A percentile compares a stretch with the other conserved stretches of the same genome.
These are phyloP conservation scores for Huntiella abstrusa DNA, from an alignment of 2,329 filamentous ascomycete genomes.

Conservation along the genomic window DNA sequence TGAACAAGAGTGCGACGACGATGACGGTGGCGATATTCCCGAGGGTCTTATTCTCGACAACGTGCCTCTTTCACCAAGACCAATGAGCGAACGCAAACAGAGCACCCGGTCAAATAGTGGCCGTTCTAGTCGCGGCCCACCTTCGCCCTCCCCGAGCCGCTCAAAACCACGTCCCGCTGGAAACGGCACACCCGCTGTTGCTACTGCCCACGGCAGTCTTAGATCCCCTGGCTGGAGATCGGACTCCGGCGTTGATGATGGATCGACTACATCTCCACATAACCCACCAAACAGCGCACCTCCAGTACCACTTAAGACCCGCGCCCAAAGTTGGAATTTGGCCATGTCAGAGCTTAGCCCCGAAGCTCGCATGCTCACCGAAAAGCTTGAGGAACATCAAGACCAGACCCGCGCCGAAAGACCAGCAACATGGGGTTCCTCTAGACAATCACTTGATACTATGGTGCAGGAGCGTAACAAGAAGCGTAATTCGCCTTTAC, in stretches of 20 bases:
- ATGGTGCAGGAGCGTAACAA: constrained; percentile 15
- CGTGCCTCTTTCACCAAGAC: constrained; percentile 61
- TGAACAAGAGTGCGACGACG: constrained; percentile 58
- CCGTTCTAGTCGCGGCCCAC: constrained; percentile 7
- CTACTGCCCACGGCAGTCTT: constrained; percentile 39
- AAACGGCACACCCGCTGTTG: constrained; percentile 44
- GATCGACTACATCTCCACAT: constrained; percentile 11
- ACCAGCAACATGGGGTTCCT: constrained; percentile 12
- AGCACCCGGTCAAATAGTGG: constrained; percentile 23
- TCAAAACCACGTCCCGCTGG: constrained; percentile 34
- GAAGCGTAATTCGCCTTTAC: constrained; percentile 27
- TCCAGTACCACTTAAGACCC: constrained; percentile 28
- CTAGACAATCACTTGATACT: constrained; percentile 11
- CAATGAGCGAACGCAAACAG: constrained; percentile 29
- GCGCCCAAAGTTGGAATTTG: constrained; percentile 57
- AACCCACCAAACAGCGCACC: constrained; percentile 14
- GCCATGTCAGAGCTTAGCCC: constrained; percentile 49
- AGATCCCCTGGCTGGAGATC: constrained; percentile 37
- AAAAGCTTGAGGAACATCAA: constrained; percentile 63
- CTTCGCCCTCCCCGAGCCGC: constrained; percentile 9
- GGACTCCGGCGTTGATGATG: constrained; percentile 20
- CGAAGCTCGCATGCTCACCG: constrained; percentile 57
- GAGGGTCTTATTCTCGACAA: constrained; percentile 67
- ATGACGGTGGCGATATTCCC: constrained; percentile 58
- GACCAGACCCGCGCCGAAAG: constrained; percentile 25